Percentiles rank a stretch among this genome's conserved stretches.
phyloP scores from a whole-genome alignment of 2,329 filamentous ascomycete genomes.

The Proliferodiscus dingleyae region DNA sequence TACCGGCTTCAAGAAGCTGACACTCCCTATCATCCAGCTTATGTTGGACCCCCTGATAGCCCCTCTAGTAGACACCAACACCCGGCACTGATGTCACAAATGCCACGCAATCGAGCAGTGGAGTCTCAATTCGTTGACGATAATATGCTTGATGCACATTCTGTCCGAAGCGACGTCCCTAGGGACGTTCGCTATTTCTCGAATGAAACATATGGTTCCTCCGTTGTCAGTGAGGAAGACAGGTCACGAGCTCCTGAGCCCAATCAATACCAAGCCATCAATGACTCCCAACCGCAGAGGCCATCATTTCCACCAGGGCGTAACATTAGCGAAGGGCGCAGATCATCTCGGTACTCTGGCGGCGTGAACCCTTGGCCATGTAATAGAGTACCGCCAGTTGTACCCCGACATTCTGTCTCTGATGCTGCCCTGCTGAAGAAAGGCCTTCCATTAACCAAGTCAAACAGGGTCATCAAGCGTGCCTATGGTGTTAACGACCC shows the following conservation, averaged over 20 bases:
- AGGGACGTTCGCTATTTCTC: too few relatives aligned
- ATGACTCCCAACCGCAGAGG: background rate
- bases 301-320: background rate
- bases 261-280: background rate
- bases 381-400: constrained; percentile 16
- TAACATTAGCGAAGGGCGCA: constrained; percentile 6
- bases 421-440: constrained; percentile 26
- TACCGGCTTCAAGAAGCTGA: too few relatives aligned
- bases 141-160: too few relatives aligned
- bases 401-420: constrained; percentile 14
- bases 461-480: constrained; percentile 20
- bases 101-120: too few relatives aligned
- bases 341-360: constrained; percentile 21
- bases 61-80: too few relatives aligned
- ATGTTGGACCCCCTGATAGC: too few relatives aligned
- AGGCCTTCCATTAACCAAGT: constrained; percentile 14
- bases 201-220: too few relatives aligned
- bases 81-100: too few relatives aligned
- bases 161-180: too few relatives aligned
- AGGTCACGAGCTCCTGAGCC: background rate
- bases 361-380: constrained; percentile 17
- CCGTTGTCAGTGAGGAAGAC: too few relatives aligned
- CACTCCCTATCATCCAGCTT: too few relatives aligned
- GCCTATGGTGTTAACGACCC: constrained; percentile 30
- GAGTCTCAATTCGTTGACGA: too few relatives aligned